Conservation (phyloP, 169 alveolate species). For the Plasmodium gallinaceum region DNA sequence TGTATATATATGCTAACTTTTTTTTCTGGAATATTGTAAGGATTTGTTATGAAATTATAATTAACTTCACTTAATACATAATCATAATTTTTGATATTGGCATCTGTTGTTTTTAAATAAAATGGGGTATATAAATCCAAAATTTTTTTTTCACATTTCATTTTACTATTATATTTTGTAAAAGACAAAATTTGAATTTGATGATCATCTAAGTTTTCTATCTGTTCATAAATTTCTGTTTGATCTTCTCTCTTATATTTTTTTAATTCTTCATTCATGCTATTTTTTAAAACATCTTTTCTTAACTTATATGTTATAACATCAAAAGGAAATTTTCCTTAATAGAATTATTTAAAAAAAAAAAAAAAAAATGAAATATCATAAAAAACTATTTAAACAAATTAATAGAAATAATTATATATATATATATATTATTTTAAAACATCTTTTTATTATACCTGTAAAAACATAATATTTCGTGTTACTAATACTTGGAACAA, state of each 20-base stretch:
- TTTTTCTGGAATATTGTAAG: conserved; percentile 45
- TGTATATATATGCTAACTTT: conserved; percentile 19
- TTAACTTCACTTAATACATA: conserved; percentile 37
- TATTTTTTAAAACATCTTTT: conserved; percentile 40
- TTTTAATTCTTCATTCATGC: conserved; percentile 57
- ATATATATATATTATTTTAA: neutral
- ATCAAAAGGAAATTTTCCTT: conserved; percentile 71
- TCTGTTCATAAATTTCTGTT: conserved; percentile 1
- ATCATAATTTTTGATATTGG: conserved; percentile 5
- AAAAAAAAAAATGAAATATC: neutral
- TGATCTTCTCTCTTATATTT: conserved; percentile 28
- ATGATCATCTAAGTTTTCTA: conserved; percentile 24
- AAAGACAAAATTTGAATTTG: conserved; percentile 55
- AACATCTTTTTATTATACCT: neutral
- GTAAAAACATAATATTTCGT: conserved; percentile 41
- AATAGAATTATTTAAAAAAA: neutral
- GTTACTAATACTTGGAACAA: conserved; percentile 37
- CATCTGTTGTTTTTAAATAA: conserved; percentile 50
- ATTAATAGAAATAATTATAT: neutral
- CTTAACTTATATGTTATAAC: conserved; percentile 63
- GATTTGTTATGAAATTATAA: conserved; percentile 42
- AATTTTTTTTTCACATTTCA: conserved; percentile 70
- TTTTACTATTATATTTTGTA: conserved; percentile 24
- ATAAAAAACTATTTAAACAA: neutral
- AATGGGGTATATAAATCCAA: conserved; percentile 58